phyloP scores from a whole-genome alignment of 345 rosid species.

The Salix koriyanagi region DNA sequence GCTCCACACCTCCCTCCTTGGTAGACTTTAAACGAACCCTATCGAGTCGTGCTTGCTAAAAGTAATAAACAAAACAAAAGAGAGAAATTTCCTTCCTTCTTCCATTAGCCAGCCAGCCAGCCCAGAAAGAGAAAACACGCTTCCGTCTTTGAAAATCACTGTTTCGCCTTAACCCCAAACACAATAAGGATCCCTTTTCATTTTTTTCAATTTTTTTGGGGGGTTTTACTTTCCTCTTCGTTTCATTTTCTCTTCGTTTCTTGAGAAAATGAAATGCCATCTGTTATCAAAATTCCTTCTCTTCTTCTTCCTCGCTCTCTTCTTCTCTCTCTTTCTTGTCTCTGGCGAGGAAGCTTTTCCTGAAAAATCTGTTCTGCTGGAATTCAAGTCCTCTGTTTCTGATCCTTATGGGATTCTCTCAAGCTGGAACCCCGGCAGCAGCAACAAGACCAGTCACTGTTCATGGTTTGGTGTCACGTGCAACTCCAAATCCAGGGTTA shows the following conservation, averaged over 20 bases:
- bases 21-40: background rate
- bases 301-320: slow-evolving; percentile 5
- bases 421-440: slow-evolving; percentile 29
- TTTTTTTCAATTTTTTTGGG: background rate
- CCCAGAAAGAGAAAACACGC: background rate
- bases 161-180: background rate
- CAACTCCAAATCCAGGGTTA: slow-evolving; percentile 34
- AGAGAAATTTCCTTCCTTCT: background rate
- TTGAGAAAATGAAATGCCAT: slow-evolving; percentile 10
- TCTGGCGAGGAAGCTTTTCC: slow-evolving; percentile 3
- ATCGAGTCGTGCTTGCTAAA: background rate
- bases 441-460: slow-evolving; percentile 30
- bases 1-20: background rate
- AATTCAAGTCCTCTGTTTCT: slow-evolving; percentile 37
- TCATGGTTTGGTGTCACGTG: slow-evolving; percentile 50
- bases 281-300: background rate
- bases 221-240: background rate
- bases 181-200: background rate
- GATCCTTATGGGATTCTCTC: slow-evolving; percentile 45
- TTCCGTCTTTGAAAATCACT: background rate
- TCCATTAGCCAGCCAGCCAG: background rate
- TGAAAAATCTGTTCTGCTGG: slow-evolving; percentile 23
- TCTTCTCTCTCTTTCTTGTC: slow-evolving; percentile 15
- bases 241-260: background rate
- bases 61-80: background rate